Base-by-base conservation (phyloP, 2,329 filamentous ascomycete species). In the Diplocarpon mali region DNA sequence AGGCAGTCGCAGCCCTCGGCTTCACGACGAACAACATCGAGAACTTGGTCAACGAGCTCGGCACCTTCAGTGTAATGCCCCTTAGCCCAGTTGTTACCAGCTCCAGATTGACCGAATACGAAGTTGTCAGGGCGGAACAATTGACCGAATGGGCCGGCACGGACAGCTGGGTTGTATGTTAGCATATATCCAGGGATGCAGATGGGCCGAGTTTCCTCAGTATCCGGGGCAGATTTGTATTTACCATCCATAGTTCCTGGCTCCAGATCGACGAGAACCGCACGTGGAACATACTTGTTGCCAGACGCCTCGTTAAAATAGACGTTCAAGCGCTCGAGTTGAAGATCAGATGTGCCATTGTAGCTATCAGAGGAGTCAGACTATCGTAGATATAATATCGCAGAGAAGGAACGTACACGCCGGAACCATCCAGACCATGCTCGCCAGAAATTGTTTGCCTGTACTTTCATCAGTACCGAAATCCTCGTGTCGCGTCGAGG, bases 41-140 rank as follows among this genome's bases (percentile, higher is more conserved):
- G 81, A 60, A 98, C 92, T 65, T 95, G 79, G 76, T 98, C 92
- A 60, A 98, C 92, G 54, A 96, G 80, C 76, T 98, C 92, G 60
- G 92, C 92, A 80, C 92, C 92, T 76, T 98, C 92, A 57, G 92
- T 98, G 80, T 98, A 98, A 70, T 98, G 92, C 74, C 92, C 92
- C 83, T 96, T 98, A 71, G 92, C 92, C 92, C 92, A 98, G 83
- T 96, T 96, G 87, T 98, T 98, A 73, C 92, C 92, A 69, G 92
- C 92, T 79, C 92, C 90, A 62, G 92, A 96, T 76, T 96, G 92
- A 62, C 92, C 92, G 70, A 96, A 96, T 66, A 96, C 88, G 73
- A 96, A 96, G 84, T 96, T 98, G 76, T 98, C 92, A 67, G 92
- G 92, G 57, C 92, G 89, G 88, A 98, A 96, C 60, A 98, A 88